Conservation (phyloP, 2,329 filamentous ascomycete genomes). For the Lachnellula subtilissima region DNA sequence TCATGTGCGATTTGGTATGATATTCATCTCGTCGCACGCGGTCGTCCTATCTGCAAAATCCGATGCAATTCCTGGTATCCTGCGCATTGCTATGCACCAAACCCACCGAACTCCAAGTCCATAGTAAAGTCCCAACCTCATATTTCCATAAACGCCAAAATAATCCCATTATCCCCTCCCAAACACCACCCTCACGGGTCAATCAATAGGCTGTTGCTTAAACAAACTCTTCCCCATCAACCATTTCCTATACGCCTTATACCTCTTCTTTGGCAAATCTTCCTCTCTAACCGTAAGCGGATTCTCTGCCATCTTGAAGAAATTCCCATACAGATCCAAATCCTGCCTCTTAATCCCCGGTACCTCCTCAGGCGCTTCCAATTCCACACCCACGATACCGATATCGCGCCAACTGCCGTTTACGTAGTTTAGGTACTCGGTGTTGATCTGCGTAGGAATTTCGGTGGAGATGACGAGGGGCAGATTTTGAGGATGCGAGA, state of each 20-base stretch:
- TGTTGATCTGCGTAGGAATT: conserved; percentile 53
- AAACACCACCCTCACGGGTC: neutral
- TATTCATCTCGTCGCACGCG: conserved; percentile 15
- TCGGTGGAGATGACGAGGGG: conserved; percentile 74
- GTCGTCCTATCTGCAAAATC: conserved; percentile 18
- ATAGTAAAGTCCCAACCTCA: neutral
- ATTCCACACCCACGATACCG: conserved; percentile 18
- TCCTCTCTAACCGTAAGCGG: conserved; percentile 84
- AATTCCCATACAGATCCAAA: conserved; percentile 67
- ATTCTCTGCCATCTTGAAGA: conserved; percentile 72
- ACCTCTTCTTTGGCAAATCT: conserved; percentile 85
- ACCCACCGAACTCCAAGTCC: conserved; percentile 6
- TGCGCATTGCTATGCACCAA: conserved; percentile 5
- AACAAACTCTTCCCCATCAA: conserved; percentile 91
- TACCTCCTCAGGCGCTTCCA: conserved; percentile 13
- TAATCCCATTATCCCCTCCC: neutral
- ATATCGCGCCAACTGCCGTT: conserved; percentile 60
- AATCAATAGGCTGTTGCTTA: conserved; percentile 70
- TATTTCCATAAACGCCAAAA: too few relatives aligned
- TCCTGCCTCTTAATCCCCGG: conserved; percentile 41
- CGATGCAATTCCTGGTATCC: conserved; percentile 11
- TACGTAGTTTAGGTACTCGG: conserved; percentile 77
- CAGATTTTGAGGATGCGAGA: conserved; percentile 82
- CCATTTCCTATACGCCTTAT: conserved; percentile 96
- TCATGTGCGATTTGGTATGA: neutral